phyloP scores from a whole-genome alignment of 768 basidiomycete genomes.

The Termitomyces sp. region DNA sequence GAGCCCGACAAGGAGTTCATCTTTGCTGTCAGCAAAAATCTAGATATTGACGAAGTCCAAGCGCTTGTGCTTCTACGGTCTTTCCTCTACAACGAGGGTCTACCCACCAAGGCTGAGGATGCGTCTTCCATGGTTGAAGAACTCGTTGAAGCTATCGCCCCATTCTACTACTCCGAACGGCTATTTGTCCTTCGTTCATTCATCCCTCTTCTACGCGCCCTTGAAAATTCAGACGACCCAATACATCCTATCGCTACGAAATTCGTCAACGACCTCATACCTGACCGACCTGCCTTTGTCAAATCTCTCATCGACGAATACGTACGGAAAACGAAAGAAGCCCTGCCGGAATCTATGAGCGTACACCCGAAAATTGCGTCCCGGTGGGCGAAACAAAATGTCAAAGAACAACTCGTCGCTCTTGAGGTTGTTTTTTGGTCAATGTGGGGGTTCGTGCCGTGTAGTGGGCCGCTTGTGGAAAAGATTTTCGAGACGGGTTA shows the following conservation, averaged over 20 bases:
- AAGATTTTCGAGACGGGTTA: constrained; percentile 63
- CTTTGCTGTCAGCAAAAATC: constrained; percentile 63
- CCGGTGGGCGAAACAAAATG: constrained; percentile 70
- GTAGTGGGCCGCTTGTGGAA: constrained; percentile 58
- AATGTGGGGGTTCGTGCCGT: constrained; percentile 72
- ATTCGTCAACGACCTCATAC: constrained; percentile 54
- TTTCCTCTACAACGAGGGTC: constrained; percentile 73
- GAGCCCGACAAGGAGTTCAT: constrained; percentile 67
- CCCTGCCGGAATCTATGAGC: constrained; percentile 38
- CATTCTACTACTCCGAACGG: constrained; percentile 80
- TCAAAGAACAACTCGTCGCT: constrained; percentile 72
- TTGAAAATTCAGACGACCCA: constrained; percentile 50
- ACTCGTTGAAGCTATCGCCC: constrained; percentile 65
- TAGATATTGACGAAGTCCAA: constrained; percentile 79
- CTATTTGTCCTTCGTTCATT: constrained; percentile 65
- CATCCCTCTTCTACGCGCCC: constrained; percentile 70
- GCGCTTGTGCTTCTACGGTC: constrained; percentile 70
- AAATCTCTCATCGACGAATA: constrained; percentile 58
- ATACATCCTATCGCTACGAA: constrained; percentile 49
- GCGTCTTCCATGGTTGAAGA: constrained; percentile 48
- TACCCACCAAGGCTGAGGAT: constrained; percentile 44
- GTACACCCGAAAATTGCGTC: constrained; percentile 54
- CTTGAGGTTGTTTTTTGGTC: constrained; percentile 88
- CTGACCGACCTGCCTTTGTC: constrained; percentile 61
- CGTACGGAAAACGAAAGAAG: constrained; percentile 43